Conservation (phyloP, 768 basidiomycete species). For the Tricholoma furcatifolium region DNA sequence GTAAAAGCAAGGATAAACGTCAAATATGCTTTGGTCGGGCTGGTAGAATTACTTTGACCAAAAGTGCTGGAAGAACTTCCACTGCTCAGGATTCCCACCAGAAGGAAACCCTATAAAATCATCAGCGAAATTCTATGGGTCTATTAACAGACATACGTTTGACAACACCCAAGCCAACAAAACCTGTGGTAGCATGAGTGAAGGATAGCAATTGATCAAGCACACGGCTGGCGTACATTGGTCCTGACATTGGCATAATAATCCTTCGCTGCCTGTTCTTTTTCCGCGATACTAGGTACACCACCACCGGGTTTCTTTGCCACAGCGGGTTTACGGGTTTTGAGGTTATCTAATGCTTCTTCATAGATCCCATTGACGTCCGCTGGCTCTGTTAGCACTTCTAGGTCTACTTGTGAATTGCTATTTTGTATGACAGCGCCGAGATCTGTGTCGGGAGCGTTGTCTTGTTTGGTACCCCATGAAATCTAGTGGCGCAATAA, state of each 20-base stretch:
- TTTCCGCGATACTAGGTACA: constrained; percentile 50
- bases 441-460: constrained; percentile 69
- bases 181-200: constrained; percentile 35
- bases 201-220: not conserved
- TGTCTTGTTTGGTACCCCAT: constrained; percentile 96
- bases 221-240: constrained; percentile 44
- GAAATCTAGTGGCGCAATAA: constrained; percentile 55
- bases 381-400: constrained; percentile 77
- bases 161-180: constrained; percentile 82
- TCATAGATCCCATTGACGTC: constrained; percentile 85
- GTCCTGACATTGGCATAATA: constrained; percentile 89
- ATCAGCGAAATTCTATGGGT: not conserved
- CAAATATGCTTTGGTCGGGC: constrained; percentile 71
- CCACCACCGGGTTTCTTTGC: constrained; percentile 24
- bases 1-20: constrained; percentile 81
- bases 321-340: constrained; percentile 43
- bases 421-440: constrained; percentile 82
- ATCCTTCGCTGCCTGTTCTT: constrained; percentile 73
- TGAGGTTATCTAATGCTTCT: constrained; percentile 76
- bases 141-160: constrained; percentile 52
- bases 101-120: constrained; percentile 57
- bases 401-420: constrained; percentile 82
- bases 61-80: constrained; percentile 60
- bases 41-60: constrained; percentile 40
- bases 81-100: constrained; percentile 68